Evolutionary conservation across 2,329 filamentous ascomycete species (phyloP), one percentile per base, ranked within the genome.

Genomic region (Bipolaris cookei): DNA sequence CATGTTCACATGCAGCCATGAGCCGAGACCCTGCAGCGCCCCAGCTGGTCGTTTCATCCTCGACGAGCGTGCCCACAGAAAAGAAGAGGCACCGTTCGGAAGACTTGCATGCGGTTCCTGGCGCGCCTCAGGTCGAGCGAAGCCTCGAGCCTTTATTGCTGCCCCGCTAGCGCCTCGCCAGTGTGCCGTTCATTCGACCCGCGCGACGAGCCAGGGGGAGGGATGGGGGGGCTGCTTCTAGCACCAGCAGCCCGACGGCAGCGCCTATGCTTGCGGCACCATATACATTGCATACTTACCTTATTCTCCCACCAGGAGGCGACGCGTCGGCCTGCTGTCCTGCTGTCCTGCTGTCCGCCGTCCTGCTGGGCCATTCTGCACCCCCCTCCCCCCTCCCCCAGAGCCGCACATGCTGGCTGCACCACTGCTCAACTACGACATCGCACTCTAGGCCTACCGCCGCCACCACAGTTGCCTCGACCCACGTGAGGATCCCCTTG

Each of bases 401-500:
- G n/a, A 16, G 20, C 37, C 37, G 51, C 41, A 46, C 20, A 30
- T 47, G 13, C 35, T 34, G 39, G 35, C 32, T 35, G 46, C 20
- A 7, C 23, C 16, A 2, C 20, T 20, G 25, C 21, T 39, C 25
- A 42, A 23, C 39, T 16, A 16, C 35, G 35, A 38, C 35, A 38
- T n/a, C 14, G 35, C n/a, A 18, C 13, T 16, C 16, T 16, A 16
- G n/a, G 35, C 34, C 44, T 25, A 23, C 41, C 7, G 13, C 41
- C 41, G 8, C 41, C 34, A 3, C 11, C 47, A 50, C 34, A 42
- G 32, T 38, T 37, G 35, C n/a, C n/a, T 13, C 8, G 25, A 43
- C 45, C 38, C 53, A 39, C 51, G 45, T 55, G 56, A 50, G 39
- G 23, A 37, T 47, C 37, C 54, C 55, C 61, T 60, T 62, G 63